phyloP scores from a whole-genome alignment of 441 rosid species.

The Pelargonium citronellum region DNA sequence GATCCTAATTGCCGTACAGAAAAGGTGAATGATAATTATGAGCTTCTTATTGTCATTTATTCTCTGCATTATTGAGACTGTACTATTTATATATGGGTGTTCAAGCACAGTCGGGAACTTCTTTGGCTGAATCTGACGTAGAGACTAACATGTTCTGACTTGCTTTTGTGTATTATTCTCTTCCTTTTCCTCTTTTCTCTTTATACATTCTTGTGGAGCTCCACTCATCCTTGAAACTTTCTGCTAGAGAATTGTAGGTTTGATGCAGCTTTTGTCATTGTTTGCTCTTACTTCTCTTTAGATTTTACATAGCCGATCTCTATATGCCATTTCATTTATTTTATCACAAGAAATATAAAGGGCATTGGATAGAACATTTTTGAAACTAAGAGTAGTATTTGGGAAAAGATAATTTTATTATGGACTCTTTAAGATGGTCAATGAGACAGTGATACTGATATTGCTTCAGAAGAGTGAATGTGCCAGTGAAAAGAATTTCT shows the following conservation, averaged over 20 bases:
- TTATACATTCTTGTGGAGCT: no score
- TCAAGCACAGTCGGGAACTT: no score
- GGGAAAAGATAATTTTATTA: background rate
- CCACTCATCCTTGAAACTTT: no score
- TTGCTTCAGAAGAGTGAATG: no score
- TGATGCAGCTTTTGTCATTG: no score
- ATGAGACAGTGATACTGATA: no score
- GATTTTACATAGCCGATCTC: background rate
- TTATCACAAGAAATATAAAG: background rate
- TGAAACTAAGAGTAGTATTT: background rate
- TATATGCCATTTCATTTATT: background rate
- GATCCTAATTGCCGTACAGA: constrained; percentile 98
- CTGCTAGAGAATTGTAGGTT: background rate
- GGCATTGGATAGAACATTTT: background rate
- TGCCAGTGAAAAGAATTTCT: no score
- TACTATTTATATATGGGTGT: no score
- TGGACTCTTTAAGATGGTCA: background rate
- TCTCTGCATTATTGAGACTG: background rate
- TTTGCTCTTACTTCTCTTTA: background rate
- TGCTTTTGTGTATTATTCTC: no score
- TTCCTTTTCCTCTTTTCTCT: no score
- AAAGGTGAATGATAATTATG: constrained; percentile 47
- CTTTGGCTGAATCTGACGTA: no score
- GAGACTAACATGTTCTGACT: no score
- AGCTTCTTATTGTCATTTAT: constrained; percentile 19